phyloP scores from a whole-genome alignment of 306 rosid genomes.

The Dalbergia cochinchinensis region DNA sequence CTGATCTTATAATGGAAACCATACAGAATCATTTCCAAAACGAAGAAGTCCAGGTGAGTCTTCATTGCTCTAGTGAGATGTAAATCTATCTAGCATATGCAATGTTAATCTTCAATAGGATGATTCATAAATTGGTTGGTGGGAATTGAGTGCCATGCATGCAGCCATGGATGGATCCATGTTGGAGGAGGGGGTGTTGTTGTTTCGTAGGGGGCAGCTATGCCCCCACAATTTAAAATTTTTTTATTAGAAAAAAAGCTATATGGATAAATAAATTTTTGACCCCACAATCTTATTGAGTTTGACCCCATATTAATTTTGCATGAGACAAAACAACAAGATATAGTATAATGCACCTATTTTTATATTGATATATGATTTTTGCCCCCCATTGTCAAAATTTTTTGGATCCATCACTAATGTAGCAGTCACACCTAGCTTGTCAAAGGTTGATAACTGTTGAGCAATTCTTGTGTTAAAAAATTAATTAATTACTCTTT shows the following conservation, averaged over 20 bases:
- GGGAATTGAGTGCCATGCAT: constrained; percentile 23
- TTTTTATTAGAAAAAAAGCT: no score
- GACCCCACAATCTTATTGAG: no score
- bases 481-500: background rate
- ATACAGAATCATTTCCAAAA: constrained; percentile 84
- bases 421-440: constrained; percentile 37
- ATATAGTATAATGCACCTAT: no score
- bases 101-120: constrained; percentile 33
- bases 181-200: no score
- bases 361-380: no score
- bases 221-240: no score
- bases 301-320: no score
- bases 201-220: no score
- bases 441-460: constrained; percentile 38
- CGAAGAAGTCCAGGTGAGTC: constrained; percentile 94
- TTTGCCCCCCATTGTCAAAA: no score
- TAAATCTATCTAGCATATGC: constrained; percentile 22
- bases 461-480: constrained; percentile 22
- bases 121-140: constrained; percentile 24
- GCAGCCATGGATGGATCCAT: background rate
- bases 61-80: constrained; percentile 39
- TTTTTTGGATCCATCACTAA: no score
- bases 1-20: constrained; percentile 95
- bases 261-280: no score
- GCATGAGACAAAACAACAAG: no score